Base-by-base conservation (phyloP, 2,329 filamentous ascomycete species). In the Hyphodiscus sp. region DNA sequence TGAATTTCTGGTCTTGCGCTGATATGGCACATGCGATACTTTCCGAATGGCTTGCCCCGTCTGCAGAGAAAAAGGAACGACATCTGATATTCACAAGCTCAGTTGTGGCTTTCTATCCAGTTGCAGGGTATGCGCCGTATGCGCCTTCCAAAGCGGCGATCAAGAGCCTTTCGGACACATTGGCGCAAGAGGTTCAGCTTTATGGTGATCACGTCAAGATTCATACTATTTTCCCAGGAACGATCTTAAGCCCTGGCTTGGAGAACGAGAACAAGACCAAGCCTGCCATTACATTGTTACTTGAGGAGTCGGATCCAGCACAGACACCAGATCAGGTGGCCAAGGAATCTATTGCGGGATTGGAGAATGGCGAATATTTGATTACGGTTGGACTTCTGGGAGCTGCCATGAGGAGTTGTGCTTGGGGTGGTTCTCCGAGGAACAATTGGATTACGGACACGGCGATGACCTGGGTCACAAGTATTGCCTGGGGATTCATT, bases 31-130 rank as follows among this genome's bases (percentile, higher is more conserved):
- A 95, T 67, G 84, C 89, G 19, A 82, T 87, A 18, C 73, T 96
- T 57, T 80, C 79, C 49, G 78, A 81, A 56, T 96, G 92, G 92
- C 80, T 91, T 45, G 71, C 73, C 2, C 75, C 76, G 13, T 70
- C 70, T 9, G 65, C 75, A 38, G 69, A 76, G 47, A 63, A 71
- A 5, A 73, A 79, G 58, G 76, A 85, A 10, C 81, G 86, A 51
- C 92, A 97, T 70, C 78, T 99, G 59, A 82, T 99, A 67, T 89
- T 97, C 71, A 97, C 94, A 0, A 84, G 85, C 16, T 94, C 87
- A 20, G 80, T 86, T 6, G 73, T 85, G 18, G 87, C 87, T 1
- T 86, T 96, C 63, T 84, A 86, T 63, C 81, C 89, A 13, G 70
- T 96, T 33, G 81, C 85, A 13, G 94, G 94, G 23, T 99, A 99